Percentiles rank a stretch among this genome's conserved stretches.
Evolutionary conservation across 176 grass and related monocot species (phyloP).

Genomic region (Panicum miliaceum): DNA sequence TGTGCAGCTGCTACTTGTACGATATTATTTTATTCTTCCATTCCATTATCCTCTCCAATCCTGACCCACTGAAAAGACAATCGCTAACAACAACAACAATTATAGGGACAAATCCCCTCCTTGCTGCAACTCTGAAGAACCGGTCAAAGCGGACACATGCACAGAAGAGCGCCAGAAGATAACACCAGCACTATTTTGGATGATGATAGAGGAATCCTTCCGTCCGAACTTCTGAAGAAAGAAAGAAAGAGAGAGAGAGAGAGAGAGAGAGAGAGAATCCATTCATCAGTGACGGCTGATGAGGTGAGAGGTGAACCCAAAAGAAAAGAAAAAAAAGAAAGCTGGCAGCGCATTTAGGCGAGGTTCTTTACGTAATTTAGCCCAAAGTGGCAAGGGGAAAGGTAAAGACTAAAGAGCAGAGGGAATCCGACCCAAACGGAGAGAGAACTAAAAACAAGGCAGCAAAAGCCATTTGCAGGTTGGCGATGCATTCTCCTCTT

Average conservation of each 20-base stretch:
- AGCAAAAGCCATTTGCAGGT: conserved; percentile 7
- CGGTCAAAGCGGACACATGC: background rate
- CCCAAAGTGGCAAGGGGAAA: conserved; percentile 45
- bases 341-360: conserved; percentile 14
- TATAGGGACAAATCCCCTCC: background rate
- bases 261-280: conserved; percentile 9
- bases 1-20: background rate
- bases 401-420: conserved; percentile 24
- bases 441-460: background rate
- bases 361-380: conserved; percentile 53
- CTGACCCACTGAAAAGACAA: conserved; percentile 21
- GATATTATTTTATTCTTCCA: background rate
- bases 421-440: conserved; percentile 46
- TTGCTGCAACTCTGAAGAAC: background rate
- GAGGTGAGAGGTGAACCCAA: background rate
- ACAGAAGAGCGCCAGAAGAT: background rate
- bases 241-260: background rate
- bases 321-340: background rate
- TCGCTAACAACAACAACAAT: background rate
- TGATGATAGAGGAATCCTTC: background rate
- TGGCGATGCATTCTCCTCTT: background rate
- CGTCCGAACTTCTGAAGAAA: background rate
- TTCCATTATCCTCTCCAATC: background rate
- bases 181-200: background rate
- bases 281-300: background rate